A percentile compares a stretch with the other conserved stretches of the same genome.
Conservation (phyloP, 2,329 filamentous ascomycete genomes). For the Botrytis aclada region DNA sequence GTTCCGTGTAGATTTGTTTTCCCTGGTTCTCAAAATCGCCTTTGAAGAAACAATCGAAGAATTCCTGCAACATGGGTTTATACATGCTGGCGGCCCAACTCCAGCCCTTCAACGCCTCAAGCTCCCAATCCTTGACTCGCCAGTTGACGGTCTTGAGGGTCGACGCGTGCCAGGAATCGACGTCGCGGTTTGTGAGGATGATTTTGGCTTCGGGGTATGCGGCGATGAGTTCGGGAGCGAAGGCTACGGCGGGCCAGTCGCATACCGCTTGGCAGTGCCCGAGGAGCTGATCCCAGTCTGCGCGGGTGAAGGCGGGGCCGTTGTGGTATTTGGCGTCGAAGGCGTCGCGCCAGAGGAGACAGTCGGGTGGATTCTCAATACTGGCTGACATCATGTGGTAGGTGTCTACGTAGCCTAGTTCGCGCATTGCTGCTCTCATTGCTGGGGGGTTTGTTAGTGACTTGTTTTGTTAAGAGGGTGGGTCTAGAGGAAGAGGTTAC, state of each 20-base stretch:
- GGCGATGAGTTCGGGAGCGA: slow-evolving; percentile 32
- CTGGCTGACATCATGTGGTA: slow-evolving; percentile 73
- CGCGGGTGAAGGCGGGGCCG: slow-evolving; percentile 57
- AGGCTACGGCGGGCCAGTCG: slow-evolving; percentile 34
- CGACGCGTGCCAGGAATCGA: slow-evolving; percentile 24
- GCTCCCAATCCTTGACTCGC: slow-evolving; percentile 17
- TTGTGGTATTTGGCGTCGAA: slow-evolving; percentile 61
- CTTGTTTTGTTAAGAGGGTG: background rate
- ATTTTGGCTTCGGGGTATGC: slow-evolving; percentile 28
- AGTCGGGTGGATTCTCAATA: slow-evolving; percentile 65
- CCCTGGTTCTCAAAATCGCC: slow-evolving; percentile 15
- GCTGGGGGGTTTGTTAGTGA: slow-evolving; percentile 41
- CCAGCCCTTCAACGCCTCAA: slow-evolving; percentile 12
- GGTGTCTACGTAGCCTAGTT: slow-evolving; percentile 64
- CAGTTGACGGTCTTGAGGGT: slow-evolving; percentile 18
- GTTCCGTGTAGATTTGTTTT: slow-evolving; percentile 9
- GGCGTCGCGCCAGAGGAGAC: slow-evolving; percentile 66
- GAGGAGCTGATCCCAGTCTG: slow-evolving; percentile 67
- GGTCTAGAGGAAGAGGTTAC: slow-evolving; percentile 29
- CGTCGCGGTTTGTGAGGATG: slow-evolving; percentile 25
- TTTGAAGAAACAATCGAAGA: slow-evolving; percentile 16
- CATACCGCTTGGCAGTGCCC: slow-evolving; percentile 48
- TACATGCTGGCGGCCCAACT: slow-evolving; percentile 18
- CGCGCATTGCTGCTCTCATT: slow-evolving; percentile 61
- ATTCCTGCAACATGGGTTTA: slow-evolving; percentile 17